Percentiles rank a stretch among this genome's conserved stretches.
Conservation (phyloP, 2,329 filamentous ascomycete species). For the Pyricularia sp. region DNA sequence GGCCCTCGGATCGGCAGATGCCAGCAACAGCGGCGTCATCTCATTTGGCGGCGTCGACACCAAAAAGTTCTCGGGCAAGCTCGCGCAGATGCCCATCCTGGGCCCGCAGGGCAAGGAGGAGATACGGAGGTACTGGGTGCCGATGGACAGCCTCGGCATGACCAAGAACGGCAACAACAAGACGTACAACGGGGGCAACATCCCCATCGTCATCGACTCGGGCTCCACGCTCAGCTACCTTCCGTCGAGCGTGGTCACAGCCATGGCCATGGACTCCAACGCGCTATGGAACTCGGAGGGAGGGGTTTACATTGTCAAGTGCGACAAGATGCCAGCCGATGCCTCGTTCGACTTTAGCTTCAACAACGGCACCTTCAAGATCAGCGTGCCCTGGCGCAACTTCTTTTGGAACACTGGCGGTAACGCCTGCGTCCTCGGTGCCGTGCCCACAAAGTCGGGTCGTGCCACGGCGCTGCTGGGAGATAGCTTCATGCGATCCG, state of each 20-base stretch:
- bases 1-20: slow-evolving; percentile 12
- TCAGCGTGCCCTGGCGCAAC: slow-evolving; percentile 31
- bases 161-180: slow-evolving; percentile 13
- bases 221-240: slow-evolving; percentile 41
- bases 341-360: slow-evolving; percentile 42
- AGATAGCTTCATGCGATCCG: slow-evolving; percentile 21
- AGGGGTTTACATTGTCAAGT: slow-evolving; percentile 34
- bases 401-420: slow-evolving; percentile 35
- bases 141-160: slow-evolving; percentile 16
- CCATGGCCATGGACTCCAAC: slow-evolving; percentile 32
- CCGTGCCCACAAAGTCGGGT: slow-evolving; percentile 13
- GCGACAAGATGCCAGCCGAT: slow-evolving; percentile 22
- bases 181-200: slow-evolving; percentile 12
- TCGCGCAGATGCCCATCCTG: slow-evolving; percentile 34
- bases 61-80: slow-evolving; percentile 32
- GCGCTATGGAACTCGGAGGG: slow-evolving; percentile 22
- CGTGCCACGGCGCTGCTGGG: slow-evolving; percentile 16
- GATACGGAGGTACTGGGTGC: slow-evolving; percentile 24
- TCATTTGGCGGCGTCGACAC: slow-evolving; percentile 31
- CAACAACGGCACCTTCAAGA: slow-evolving; percentile 24
- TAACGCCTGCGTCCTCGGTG: slow-evolving; percentile 30
- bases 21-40: slow-evolving; percentile 12
- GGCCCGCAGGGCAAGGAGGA: slow-evolving; percentile 15
- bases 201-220: slow-evolving; percentile 34
- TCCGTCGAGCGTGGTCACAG: slow-evolving; percentile 29